Base-by-base conservation (phyloP, 2,329 filamentous ascomycete genomes). In the Penicillium crustosum region DNA sequence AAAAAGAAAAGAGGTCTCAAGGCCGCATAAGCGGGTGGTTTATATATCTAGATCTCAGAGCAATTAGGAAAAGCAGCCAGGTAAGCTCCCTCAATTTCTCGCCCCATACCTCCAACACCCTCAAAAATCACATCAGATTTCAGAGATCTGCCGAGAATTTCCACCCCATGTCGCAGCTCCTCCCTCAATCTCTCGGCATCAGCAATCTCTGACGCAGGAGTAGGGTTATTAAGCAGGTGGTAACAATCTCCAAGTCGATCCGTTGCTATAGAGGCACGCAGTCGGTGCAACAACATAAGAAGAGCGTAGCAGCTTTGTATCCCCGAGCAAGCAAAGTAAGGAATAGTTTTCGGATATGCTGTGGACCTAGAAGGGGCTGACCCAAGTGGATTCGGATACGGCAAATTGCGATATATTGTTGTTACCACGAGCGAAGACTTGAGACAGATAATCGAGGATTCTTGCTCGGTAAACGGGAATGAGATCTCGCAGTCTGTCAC, bases 291-390 rank as follows among this genome's bases (percentile, higher is more conserved):
- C 10, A 69, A 43, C 65, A 70, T 68, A 1, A 62, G 43, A 17
- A 70, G 56, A 19, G 56, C 55, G 38, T 69, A 70, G 45, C 57
- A 67, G 25, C 56, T 58, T 44, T 70, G 68, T 64, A 69, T 69
- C 2, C 52, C 62, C 19, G 55, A 60, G 43, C 65, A 69, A 13
- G 58, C 56, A 21, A 70, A 60, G 25, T 65, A 66, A 13, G 68
- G 67, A 3, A 70, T 47, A 0, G 61, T 61, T 9, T 59, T 61
- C 2, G 62, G 66, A 38, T 57, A 61, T 12, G 8, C 25, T 13
- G 25, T 6, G 3, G 48, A 29, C 8, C 23, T 35, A 21, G 25
- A 55, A 39, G n/a, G n/a, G 7, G 15, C 5, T 5, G 29, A 31
- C 1, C 31, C 45, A 23, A 44, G 53, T 39, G 33, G 41, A 9